Evolutionary conservation across 495 filamentous ascomycete genomes (phyloP).

Genomic region (Schizothecium vesticola): DNA sequence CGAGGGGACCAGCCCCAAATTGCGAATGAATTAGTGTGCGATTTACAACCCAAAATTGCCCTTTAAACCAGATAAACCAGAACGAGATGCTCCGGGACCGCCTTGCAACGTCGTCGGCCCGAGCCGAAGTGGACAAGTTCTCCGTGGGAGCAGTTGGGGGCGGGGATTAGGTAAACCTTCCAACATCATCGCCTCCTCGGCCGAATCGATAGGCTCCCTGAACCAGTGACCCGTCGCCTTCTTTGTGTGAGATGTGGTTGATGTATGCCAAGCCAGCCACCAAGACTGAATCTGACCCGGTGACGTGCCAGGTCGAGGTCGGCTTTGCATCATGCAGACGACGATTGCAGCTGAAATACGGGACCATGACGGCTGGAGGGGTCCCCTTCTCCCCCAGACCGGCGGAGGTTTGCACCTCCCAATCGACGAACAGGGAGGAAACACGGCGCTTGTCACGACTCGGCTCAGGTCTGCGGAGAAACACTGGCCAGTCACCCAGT

Average conservation of each 20-base stretch:
- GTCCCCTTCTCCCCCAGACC: too few species aligned
- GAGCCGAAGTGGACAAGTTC: neutral
- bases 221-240: too few species aligned
- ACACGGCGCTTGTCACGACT: neutral
- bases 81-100: too few species aligned
- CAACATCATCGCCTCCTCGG: neutral
- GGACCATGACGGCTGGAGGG: neutral
- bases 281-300: neutral
- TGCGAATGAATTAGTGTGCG: too few species aligned
- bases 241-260: neutral
- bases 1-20: too few species aligned
- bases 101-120: neutral
- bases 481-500: conserved; percentile 1
- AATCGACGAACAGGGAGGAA: neutral
- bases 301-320: neutral
- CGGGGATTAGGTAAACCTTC: neutral
- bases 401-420: neutral
- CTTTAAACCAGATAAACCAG: too few species aligned
- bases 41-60: too few species aligned
- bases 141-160: neutral
- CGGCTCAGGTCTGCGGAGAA: neutral
- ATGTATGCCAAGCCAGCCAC: neutral
- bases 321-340: neutral
- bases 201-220: neutral
- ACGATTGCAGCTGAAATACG: neutral